A percentile compares a stretch with the other conserved stretches of the same genome.
phyloP scores from a whole-genome alignment of 345 rosid genomes.

The Pistacia atlantica region DNA sequence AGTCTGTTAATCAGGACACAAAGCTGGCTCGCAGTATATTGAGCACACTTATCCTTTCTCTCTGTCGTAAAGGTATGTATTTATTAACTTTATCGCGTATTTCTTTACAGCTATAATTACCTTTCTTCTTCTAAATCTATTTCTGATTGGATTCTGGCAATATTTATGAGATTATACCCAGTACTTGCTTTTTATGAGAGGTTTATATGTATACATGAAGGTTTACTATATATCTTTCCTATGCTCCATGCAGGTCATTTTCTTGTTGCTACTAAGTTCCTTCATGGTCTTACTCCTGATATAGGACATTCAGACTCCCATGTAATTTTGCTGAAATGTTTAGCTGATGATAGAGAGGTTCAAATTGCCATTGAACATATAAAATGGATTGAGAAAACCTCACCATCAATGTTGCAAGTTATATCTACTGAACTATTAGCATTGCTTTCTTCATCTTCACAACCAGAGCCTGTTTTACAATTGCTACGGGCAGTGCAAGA shows the following conservation, averaged over 20 bases:
- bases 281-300: constrained; percentile 38
- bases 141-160: not conserved
- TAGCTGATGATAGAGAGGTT: constrained; percentile 60
- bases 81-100: not conserved
- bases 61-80: constrained; percentile 61
- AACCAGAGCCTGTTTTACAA: constrained; percentile 41
- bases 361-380: constrained; percentile 53
- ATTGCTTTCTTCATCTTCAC: constrained; percentile 44
- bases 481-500: constrained; percentile 31
- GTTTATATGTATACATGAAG: not conserved
- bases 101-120: not conserved
- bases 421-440: constrained; percentile 46
- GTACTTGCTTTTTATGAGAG: not conserved
- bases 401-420: constrained; percentile 40
- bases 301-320: constrained; percentile 47
- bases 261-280: constrained; percentile 46
- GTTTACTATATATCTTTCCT: not conserved
- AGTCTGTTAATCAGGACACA: constrained; percentile 47
- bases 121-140: too few relatives aligned
- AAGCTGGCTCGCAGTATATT: constrained; percentile 43
- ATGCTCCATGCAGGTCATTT: constrained; percentile 46
- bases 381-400: constrained; percentile 44
- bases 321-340: constrained; percentile 53
- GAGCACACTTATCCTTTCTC: constrained; percentile 42
- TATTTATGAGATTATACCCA: too few relatives aligned